phyloP scores from a whole-genome alignment of 2,329 filamentous ascomycete species.

The Pleoardoris graminearum region DNA sequence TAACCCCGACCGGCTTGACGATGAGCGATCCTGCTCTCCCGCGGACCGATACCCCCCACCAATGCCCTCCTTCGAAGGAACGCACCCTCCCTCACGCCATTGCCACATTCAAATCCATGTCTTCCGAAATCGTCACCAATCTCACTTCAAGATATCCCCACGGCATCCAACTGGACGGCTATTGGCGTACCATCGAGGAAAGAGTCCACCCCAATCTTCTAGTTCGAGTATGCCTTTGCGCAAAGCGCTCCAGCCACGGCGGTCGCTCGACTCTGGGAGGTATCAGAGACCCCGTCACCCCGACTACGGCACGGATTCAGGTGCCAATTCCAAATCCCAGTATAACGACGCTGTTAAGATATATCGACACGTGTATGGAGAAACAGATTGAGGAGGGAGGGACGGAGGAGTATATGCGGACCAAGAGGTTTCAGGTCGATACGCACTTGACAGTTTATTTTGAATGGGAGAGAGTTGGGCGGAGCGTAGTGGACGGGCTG shows the following conservation, averaged over 20 bases:
- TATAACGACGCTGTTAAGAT: neutral
- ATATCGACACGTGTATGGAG: neutral
- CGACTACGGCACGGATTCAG: neutral
- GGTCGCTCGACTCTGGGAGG: conserved; percentile 8
- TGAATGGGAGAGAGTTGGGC: neutral
- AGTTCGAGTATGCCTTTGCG: neutral
- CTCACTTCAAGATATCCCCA: neutral
- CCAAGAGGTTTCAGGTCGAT: neutral
- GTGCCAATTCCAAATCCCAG: neutral
- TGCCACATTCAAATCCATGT: neutral
- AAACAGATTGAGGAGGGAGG: neutral
- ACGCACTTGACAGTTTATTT: neutral
- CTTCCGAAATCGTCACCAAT: neutral
- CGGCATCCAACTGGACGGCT: conserved; percentile 1
- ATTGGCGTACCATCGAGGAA: neutral
- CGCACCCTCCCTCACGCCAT: neutral
- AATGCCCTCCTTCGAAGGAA: neutral
- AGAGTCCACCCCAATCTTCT: neutral
- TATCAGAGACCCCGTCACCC: neutral
- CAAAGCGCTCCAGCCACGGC: conserved; percentile 9
- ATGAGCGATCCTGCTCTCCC: neutral
- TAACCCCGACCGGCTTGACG: no score
- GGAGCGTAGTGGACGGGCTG: no score
- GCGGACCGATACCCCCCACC: neutral
- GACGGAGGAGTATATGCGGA: neutral